These are phyloP conservation scores for Mycosphaerelloides madeirae DNA, from an alignment of 2,329 filamentous ascomycete genomes.

Conservation along the genomic window DNA sequence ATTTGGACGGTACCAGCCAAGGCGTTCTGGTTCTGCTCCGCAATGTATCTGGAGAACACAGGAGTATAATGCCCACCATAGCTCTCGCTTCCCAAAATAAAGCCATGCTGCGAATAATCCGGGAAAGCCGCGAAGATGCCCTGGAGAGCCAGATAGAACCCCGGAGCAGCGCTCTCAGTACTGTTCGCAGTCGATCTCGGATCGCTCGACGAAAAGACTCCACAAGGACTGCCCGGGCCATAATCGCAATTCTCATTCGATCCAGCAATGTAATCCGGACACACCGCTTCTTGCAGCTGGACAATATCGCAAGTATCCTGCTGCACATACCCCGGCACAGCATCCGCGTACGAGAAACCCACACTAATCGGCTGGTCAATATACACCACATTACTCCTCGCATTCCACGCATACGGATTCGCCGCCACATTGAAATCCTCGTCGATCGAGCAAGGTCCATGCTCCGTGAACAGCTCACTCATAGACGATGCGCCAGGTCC, in stretches of 20 bases:
- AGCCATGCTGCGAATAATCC: slow-evolving; percentile 16
- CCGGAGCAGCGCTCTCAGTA: slow-evolving; percentile 50
- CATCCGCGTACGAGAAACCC: slow-evolving; percentile 50
- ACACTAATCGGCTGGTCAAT: slow-evolving; percentile 59
- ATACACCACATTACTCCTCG: slow-evolving; percentile 55
- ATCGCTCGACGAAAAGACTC: slow-evolving; percentile 51
- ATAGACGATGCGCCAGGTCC: slow-evolving; percentile 61
- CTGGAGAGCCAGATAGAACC: slow-evolving; percentile 57
- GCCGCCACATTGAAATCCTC: slow-evolving; percentile 44
- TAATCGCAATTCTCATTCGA: no score
- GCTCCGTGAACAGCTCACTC: slow-evolving; percentile 57
- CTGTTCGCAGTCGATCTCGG: slow-evolving; percentile 48
- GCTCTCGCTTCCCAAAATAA: slow-evolving; percentile 15
- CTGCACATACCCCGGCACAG: slow-evolving; percentile 35
- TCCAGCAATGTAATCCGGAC: slow-evolving; percentile 1
- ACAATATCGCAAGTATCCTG: slow-evolving; percentile 27
- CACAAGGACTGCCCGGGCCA: slow-evolving; percentile 38
- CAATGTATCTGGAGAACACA: slow-evolving; percentile 3
- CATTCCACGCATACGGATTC: slow-evolving; percentile 59
- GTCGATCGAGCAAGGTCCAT: slow-evolving; percentile 54
- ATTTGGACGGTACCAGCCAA: not conserved
- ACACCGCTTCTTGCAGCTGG: not conserved
- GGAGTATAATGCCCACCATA: slow-evolving; percentile 20
- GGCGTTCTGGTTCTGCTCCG: slow-evolving; percentile 2
- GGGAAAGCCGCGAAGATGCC: slow-evolving; percentile 57